phyloP scores from a whole-genome alignment of 2,329 filamentous ascomycete genomes.

The Diaporthe australafricana region DNA sequence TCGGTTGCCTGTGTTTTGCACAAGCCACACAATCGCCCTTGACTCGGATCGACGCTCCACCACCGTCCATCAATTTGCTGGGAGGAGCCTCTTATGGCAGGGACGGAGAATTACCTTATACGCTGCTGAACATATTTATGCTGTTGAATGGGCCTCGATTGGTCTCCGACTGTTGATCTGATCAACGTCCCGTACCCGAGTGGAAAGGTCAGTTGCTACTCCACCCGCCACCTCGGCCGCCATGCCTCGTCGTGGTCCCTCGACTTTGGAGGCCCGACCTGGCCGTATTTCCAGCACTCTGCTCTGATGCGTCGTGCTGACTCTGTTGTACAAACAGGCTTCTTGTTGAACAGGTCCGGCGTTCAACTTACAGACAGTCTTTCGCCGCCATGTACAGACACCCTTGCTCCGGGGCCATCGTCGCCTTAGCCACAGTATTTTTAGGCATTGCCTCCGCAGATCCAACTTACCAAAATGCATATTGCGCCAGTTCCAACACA shows the following conservation, averaged over 20 bases:
- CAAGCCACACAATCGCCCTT: conserved; percentile 15
- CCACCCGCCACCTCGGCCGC: conserved; percentile 19
- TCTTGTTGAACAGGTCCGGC: not conserved
- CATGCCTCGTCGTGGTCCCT: not conserved
- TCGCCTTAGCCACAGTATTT: conserved; percentile 40
- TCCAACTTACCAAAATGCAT: conserved; percentile 50
- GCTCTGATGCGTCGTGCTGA: conserved; percentile 4
- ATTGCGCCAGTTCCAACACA: conserved; percentile 62
- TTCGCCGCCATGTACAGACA: conserved; percentile 24
- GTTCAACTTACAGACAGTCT: not conserved
- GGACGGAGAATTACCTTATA: conserved; percentile 2
- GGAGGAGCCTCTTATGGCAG: conserved; percentile 25
- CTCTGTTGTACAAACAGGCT: not conserved
- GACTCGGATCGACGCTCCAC: conserved; percentile 25
- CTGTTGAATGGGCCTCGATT: conserved; percentile 29
- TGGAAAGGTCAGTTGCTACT: conserved; percentile 29
- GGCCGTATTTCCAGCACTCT: not conserved
- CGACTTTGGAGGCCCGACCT: not conserved
- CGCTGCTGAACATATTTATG: conserved; percentile 28
- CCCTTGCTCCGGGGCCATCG: conserved; percentile 33
- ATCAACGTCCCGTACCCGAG: conserved; percentile 29
- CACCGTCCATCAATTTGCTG: conserved; percentile 23
- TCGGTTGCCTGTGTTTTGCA: not conserved
- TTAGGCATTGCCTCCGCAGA: conserved; percentile 41
- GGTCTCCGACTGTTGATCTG: conserved; percentile 29